Conservation (phyloP, 805 yeast genomes). For the Kluyveromyces wickerhamii region DNA sequence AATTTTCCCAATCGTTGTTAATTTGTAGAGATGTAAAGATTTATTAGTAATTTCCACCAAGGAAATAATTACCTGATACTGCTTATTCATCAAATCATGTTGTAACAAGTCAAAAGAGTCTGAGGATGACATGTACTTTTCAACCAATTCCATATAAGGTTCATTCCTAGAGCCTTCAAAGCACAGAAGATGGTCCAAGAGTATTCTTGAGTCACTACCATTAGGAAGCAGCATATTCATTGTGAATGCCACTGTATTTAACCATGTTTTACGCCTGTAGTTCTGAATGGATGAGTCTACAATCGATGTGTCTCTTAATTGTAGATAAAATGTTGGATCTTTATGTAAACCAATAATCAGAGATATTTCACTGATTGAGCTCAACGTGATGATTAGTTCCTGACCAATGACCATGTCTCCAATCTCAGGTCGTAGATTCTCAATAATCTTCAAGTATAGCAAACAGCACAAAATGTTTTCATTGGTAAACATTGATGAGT, state of each 20-base stretch:
- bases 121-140: not conserved
- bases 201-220: not conserved
- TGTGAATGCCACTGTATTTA: not conserved
- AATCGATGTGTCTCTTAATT: conserved; percentile 1
- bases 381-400: not conserved
- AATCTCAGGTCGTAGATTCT: not conserved
- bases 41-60: not conserved
- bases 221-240: not conserved
- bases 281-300: not conserved
- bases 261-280: conserved; percentile 7
- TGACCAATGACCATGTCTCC: not conserved
- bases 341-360: conserved; percentile 5
- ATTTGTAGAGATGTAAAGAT: not conserved
- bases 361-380: not conserved
- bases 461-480: conserved; percentile 26
- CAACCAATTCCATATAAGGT: conserved; percentile 2
- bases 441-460: conserved; percentile 12
- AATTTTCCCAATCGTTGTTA: not conserved
- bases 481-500: conserved; percentile 23
- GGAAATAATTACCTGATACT: conserved; percentile 2
- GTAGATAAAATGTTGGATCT: conserved; percentile 3
- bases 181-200: not conserved
- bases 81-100: conserved; percentile 4
- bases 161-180: not conserved
- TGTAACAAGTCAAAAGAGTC: conserved; percentile 2